Base-by-base conservation (phyloP, 2,329 filamentous ascomycete species). In the Penicillium sp. region DNA sequence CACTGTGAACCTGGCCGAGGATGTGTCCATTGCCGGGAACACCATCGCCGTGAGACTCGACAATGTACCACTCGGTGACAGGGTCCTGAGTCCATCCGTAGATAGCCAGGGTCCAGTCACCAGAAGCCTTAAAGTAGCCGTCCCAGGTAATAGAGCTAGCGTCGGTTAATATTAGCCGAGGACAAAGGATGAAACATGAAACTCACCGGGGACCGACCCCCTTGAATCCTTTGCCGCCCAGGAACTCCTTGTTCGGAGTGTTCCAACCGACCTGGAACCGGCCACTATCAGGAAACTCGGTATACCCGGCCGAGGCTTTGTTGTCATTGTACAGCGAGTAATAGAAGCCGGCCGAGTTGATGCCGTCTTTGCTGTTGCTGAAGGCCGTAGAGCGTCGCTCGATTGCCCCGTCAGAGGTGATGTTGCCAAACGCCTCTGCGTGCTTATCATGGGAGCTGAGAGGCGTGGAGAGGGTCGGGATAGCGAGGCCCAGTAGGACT, bases 301-400 rank as follows among this genome's bases (percentile, higher is more conserved):
- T 52, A 35, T 52, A 52, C 13, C 50, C 50, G 19, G 36, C 35
- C 14, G 35, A 24, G 18, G 35, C 50, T 13, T 31, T 31, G 35
- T 52, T 52, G 50, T 40, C 50, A 24, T 52, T 52, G 50, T 52
- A 52, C 24, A 52, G 33, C 5, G 50, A 52, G 50, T 39, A 52
- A 27, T 52, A 52, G 24, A 52, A 52, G 6, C 50, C 50, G 14
- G 50, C 50, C 9, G 19, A n/a, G 37, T 52, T 14, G 13, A 52
- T 24, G 36, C 50, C 50, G 24, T 52, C 50, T 10, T 52, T 24
- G 50, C 50, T 52, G 35, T 39, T 27, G 19, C 14, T 24, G 19
- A 52, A 16, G 6, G 6, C 14, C 13, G 19, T 39, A 4, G 35
- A 40, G 37, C 33, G 19, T n/a, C 50, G 50, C 27, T 50, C 33